Conservation (phyloP, 768 basidiomycete species). For the Russula dissimulans region DNA sequence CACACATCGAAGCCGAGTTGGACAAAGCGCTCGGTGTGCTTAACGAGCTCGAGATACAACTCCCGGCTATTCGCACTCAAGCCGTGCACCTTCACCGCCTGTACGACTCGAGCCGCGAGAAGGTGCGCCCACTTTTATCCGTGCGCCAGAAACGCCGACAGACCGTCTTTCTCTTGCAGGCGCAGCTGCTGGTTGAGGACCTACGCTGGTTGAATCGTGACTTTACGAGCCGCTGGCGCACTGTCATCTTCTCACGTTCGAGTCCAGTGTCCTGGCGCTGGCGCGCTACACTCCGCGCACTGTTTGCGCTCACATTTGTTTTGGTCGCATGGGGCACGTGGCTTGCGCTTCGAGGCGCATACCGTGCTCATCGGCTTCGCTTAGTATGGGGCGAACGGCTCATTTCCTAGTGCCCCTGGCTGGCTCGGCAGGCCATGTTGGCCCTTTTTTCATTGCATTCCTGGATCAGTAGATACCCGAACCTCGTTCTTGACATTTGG, state of each 20-base stretch:
- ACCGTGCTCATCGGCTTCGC: slow-evolving; percentile 63
- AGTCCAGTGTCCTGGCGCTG: slow-evolving; percentile 67
- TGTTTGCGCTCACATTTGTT: slow-evolving; percentile 35
- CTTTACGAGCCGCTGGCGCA: slow-evolving; percentile 65
- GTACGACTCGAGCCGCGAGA: slow-evolving; percentile 65
- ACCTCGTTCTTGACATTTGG: background rate
- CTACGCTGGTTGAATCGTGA: slow-evolving; percentile 72
- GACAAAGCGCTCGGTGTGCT: slow-evolving; percentile 51
- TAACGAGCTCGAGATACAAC: slow-evolving; percentile 42
- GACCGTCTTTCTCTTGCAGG: slow-evolving; percentile 33
- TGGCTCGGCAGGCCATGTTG: background rate
- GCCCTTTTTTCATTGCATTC: background rate
- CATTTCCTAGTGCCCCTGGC: slow-evolving; percentile 42
- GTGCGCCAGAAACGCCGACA: background rate
- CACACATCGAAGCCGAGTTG: slow-evolving; percentile 52
- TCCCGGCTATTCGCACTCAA: slow-evolving; percentile 55
- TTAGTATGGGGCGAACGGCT: slow-evolving; percentile 78
- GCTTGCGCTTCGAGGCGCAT: slow-evolving; percentile 57
- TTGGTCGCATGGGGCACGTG: slow-evolving; percentile 50
- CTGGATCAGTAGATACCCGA: background rate
- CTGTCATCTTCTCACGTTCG: slow-evolving; percentile 62
- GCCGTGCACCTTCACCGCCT: slow-evolving; percentile 50
- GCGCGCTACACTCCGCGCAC: slow-evolving; percentile 51
- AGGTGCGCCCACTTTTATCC: slow-evolving; percentile 33
- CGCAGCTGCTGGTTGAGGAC: slow-evolving; percentile 51